Conservation (phyloP, 441 rosid genomes). For the Pelargonium myrrhifolium region DNA sequence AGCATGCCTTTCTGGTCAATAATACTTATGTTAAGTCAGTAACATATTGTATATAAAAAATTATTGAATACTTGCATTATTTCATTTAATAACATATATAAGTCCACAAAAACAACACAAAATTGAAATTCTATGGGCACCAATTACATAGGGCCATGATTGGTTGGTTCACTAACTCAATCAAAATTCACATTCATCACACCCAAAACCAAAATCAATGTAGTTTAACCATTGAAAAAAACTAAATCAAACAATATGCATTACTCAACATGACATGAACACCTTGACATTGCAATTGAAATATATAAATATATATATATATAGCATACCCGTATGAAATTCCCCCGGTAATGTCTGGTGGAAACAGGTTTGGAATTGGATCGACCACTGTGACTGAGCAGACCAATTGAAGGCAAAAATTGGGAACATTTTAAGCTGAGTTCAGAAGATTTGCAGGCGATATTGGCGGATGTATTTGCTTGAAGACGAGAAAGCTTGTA, state of each 20-base stretch:
- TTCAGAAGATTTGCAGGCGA: slow-evolving; percentile 12
- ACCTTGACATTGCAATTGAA: slow-evolving; percentile 2
- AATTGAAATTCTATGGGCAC: background rate
- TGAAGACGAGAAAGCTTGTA: slow-evolving; percentile 28
- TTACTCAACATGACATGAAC: background rate
- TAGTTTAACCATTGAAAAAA: background rate
- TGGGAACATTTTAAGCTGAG: slow-evolving; percentile 22
- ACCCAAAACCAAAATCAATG: background rate
- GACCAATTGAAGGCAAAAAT: slow-evolving; percentile 28
- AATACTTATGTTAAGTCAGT: background rate
- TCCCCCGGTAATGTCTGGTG: slow-evolving; percentile 23
- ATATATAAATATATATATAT: too few species aligned
- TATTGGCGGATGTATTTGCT: slow-evolving; percentile 25
- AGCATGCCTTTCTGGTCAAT: too few species aligned
- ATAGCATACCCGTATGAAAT: slow-evolving; percentile 47
- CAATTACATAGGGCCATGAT: background rate
- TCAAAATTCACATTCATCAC: background rate
- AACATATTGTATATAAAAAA: background rate
- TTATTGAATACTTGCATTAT: background rate
- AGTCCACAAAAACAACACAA: background rate
- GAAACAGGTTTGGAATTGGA: slow-evolving; percentile 32
- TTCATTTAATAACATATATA: background rate
- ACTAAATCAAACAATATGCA: background rate
- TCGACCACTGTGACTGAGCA: slow-evolving; percentile 28
- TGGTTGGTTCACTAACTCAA: background rate